Evolutionary conservation across 371 early-diverging fungal genomes (phyloP), one percentile per base, ranked within the genome.

Genomic region (Smittium culicis): DNA sequence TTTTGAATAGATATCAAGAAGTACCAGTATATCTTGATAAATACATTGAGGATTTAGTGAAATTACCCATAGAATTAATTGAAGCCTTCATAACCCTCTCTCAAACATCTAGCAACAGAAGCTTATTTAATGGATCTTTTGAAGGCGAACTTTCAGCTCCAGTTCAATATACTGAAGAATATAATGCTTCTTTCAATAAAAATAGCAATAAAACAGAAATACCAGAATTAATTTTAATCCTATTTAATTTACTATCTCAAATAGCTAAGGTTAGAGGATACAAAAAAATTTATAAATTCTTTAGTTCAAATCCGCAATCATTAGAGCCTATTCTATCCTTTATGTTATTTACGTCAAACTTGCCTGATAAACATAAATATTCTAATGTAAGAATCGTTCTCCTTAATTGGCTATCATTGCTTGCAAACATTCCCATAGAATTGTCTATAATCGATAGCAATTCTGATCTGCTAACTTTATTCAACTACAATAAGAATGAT

Each of bases 11-110:
- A 61, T 94, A 93, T 69, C 93, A 93, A 74, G 93, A 93, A 74
- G 86, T 89, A 72, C 86, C 97, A 1, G 86, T 86, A 66, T 76
- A 94, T 25, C 85, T 96, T 2, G 97, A 96, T 72, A 87, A 89
- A 24, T 79, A 81, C 72, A 76, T 96, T 63, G 94, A 91, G 64
- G 69, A 65, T 29, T 81, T 93, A 62, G 79, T 91, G 14, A 61
- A 73, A n/a, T 85, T 86, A 34, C 69, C 86, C n/a, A 82, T 91
- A 66, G 68, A 71, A 2, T 78, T 75, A 16, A 74, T 91, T 31
- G 81, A 87, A 67, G 74, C 72, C 35, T 74, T 73, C 64, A 76
- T 80, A 59, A 45, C 20, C 45, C 45, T 45, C 20, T 45, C 45
- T 20, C 45, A 45, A 45, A 20, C 5, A 11, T 45, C 45, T 20